Evolutionary conservation across 768 basidiomycete species (phyloP), one percentile per base, ranked within the genome.

Genomic region (Chiua virens): DNA sequence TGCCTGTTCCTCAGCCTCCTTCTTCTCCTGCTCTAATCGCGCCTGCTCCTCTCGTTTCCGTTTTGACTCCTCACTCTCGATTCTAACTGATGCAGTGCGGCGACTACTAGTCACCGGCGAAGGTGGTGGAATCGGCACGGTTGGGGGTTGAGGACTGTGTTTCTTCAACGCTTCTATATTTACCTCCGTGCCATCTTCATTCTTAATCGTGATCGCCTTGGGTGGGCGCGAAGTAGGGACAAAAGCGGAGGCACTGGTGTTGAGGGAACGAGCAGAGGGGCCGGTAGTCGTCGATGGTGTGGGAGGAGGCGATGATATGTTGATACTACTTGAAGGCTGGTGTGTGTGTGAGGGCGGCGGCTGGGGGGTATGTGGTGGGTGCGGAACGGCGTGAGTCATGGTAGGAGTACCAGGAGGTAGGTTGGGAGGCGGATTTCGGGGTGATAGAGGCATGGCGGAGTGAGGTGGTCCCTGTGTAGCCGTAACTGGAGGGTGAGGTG

Each of bases 341-440:
- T 73, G 75, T 44, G 73, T 63, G 38, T 70, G 72, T 17, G 64
- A 58, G 58, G 75, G 68, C 35, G 78, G 71, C 0, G 79, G 79
- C 27, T 82, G 77, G 15, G 77, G 73, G 13, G 75, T 71, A 58
- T 80, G 79, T 8, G 61, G 57, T 6, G 73, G 61, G 42, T 71
- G 64, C 10, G 84, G 79, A 30, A 78, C 65, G 17, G 87, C 79
- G 50, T 85, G 87, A 3, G 80, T 48, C 49, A 80, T 72, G 2
- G 83, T 86, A n/a, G 89, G 86, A 2, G 88, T 89, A 27, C 80
- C 81, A 13, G 87, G 83, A 5, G 81, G 83, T 17, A 86, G 60
- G 43, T 60, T 71, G 13, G 73, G 74, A 43, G 79, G 75, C 30
- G 76, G 79, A 60, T 79, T 83, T 56, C 86, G 81, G 34, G 88